Evolutionary conservation across 768 basidiomycete genomes (phyloP).

Genomic region (Daedaleopsis sinensis): DNA sequence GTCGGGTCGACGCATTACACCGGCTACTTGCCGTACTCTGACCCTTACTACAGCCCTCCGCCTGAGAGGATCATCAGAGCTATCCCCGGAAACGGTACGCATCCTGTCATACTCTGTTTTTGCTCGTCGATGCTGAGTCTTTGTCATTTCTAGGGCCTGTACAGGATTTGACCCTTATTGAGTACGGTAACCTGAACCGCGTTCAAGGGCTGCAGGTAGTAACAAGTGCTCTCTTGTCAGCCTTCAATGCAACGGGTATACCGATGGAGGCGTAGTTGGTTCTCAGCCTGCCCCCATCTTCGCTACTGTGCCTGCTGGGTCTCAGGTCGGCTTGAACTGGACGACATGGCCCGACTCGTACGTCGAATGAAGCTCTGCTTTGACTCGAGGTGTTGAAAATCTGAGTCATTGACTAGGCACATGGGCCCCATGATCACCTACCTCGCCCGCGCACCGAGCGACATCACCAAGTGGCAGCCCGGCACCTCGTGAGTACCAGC

Average conservation of each 20-base stretch:
- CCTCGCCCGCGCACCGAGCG: constrained; percentile 47
- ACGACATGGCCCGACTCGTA: constrained; percentile 35
- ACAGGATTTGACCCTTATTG: constrained; percentile 40
- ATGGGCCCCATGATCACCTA: constrained; percentile 49
- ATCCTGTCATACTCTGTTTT: neutral
- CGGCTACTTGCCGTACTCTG: constrained; percentile 42
- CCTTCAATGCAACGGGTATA: constrained; percentile 36
- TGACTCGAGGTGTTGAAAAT: neutral
- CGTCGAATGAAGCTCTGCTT: neutral
- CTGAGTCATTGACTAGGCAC: constrained; percentile 3
- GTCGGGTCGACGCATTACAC: constrained; percentile 38
- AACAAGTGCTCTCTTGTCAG: constrained; percentile 6
- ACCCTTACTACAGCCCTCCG: constrained; percentile 38
- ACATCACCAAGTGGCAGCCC: constrained; percentile 47
- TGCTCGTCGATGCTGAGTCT: neutral
- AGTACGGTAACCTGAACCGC: constrained; percentile 25
- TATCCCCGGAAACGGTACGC: constrained; percentile 45
- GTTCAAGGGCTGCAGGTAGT: neutral
- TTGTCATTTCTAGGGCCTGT: constrained; percentile 35
- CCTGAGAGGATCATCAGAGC: constrained; percentile 45
- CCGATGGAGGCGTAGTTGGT: constrained; percentile 29
- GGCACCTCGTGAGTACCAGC: constrained; percentile 37
- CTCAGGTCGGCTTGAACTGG: constrained; percentile 44
- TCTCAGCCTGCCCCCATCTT: constrained; percentile 43
- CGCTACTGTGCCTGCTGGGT: constrained; percentile 46